These are phyloP conservation scores for Salix udensis DNA, from an alignment of 345 rosid species.

Conservation along the genomic window DNA sequence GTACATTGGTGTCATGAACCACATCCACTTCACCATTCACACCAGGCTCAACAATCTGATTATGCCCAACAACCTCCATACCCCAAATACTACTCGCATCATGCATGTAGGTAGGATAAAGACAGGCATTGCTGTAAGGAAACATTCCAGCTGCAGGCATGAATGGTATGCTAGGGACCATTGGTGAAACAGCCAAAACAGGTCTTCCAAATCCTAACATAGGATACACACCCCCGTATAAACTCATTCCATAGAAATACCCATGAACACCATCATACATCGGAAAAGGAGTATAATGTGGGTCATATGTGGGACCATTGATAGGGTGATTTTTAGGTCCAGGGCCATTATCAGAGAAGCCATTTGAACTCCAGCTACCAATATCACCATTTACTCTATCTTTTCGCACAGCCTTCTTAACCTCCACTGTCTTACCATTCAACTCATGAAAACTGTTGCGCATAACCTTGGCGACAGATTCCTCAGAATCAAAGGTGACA, in stretches of 20 bases:
- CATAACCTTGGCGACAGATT: slow-evolving; percentile 65
- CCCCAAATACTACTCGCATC: slow-evolving; percentile 26
- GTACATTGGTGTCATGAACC: slow-evolving; percentile 20
- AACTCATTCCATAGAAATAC: slow-evolving; percentile 31
- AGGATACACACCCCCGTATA: slow-evolving; percentile 38
- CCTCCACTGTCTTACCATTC: slow-evolving; percentile 65
- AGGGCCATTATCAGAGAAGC: slow-evolving; percentile 12
- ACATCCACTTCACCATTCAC: slow-evolving; percentile 21
- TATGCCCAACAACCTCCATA: neutral
- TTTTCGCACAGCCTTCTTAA: slow-evolving; percentile 82
- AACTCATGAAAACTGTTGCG: slow-evolving; percentile 55
- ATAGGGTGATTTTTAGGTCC: slow-evolving; percentile 27
- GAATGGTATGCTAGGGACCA: slow-evolving; percentile 30
- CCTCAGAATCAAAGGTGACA: slow-evolving; percentile 67
- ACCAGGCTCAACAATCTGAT: slow-evolving; percentile 10
- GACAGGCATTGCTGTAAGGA: slow-evolving; percentile 25
- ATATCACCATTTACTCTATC: slow-evolving; percentile 41
- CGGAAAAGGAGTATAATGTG: slow-evolving; percentile 22
- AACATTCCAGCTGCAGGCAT: slow-evolving; percentile 31
- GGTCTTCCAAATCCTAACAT: slow-evolving; percentile 28
- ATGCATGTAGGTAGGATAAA: slow-evolving; percentile 39
- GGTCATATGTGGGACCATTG: slow-evolving; percentile 34
- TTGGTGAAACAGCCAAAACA: slow-evolving; percentile 26
- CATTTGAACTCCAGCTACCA: slow-evolving; percentile 8
- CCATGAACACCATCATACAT: slow-evolving; percentile 33